Percentiles rank a stretch among this genome's conserved stretches.
Evolutionary conservation across 495 filamentous ascomycete genomes (phyloP).

Genomic region (Trichocladium antarcticum): DNA sequence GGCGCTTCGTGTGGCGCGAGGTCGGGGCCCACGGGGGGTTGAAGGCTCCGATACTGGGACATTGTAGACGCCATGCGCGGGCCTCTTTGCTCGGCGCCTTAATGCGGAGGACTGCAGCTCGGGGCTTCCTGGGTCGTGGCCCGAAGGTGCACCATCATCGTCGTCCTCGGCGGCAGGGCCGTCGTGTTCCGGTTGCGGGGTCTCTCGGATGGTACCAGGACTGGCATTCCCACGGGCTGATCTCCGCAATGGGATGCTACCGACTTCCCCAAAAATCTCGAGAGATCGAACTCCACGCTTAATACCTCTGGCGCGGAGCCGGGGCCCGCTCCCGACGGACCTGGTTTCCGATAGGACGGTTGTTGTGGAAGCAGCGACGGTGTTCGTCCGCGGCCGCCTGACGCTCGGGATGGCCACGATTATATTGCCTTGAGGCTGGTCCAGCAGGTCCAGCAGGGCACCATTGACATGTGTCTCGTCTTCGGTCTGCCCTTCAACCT

Average conservation of each 20-base stretch:
- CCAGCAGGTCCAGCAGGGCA: neutral
- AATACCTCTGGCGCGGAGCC: neutral
- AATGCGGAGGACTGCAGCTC: slow-evolving; percentile 3
- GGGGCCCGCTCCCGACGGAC: neutral
- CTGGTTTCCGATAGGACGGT: neutral
- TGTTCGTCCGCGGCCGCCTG: neutral
- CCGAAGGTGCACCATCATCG: neutral
- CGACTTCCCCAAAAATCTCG: neutral
- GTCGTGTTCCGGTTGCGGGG: neutral
- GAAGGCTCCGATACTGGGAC: neutral
- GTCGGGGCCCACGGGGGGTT: neutral
- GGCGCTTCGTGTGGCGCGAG: neutral
- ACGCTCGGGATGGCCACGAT: neutral
- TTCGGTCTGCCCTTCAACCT: neutral
- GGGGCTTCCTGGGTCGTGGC: neutral
- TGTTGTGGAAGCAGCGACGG: neutral
- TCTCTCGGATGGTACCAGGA: neutral
- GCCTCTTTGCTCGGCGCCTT: neutral
- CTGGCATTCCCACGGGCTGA: neutral
- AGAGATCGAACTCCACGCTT: neutral
- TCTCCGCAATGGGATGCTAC: neutral
- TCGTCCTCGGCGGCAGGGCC: neutral
- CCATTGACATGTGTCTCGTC: neutral
- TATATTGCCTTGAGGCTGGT: neutral
- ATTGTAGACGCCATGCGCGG: neutral